Percentiles rank a stretch among this genome's conserved stretches.
phyloP scores from a whole-genome alignment of 345 rosid genomes.

The Jatropha curcas region DNA sequence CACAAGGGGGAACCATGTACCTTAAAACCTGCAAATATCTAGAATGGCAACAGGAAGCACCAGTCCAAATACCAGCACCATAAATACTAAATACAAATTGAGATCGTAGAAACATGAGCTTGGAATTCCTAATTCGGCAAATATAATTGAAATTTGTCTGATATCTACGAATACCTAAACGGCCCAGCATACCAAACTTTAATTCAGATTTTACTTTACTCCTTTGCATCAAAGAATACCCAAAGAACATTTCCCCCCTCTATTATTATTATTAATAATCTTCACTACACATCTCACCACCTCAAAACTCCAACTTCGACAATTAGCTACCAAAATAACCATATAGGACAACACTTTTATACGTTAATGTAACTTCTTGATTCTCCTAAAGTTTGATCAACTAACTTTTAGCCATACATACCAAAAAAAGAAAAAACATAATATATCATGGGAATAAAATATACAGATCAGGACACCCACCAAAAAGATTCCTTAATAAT shows the following conservation, averaged over 20 bases:
- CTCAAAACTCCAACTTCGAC: conserved; percentile 4
- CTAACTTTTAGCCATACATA: conserved; percentile 6
- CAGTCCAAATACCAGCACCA: neutral
- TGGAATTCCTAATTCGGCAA: neutral
- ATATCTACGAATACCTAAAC: neutral
- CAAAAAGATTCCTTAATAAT: conserved; percentile 31
- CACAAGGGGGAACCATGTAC: neutral
- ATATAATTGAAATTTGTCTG: neutral
- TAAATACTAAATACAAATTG: too few relatives aligned
- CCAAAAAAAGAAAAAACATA: conserved; percentile 7
- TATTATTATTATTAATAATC: too few relatives aligned
- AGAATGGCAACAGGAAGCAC: conserved; percentile 6
- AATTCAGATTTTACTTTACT: neutral
- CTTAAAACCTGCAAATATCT: conserved; percentile 5
- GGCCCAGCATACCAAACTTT: neutral
- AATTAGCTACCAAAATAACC: neutral
- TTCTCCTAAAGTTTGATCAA: neutral
- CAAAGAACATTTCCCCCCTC: conserved; percentile 9
- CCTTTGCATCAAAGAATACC: conserved; percentile 23
- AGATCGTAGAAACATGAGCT: too few relatives aligned
- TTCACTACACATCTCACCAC: conserved; percentile 23
- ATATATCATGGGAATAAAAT: conserved; percentile 18
- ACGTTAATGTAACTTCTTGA: neutral
- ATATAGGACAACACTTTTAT: neutral
- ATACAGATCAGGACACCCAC: conserved; percentile 26